Evolutionary conservation across 2,329 filamentous ascomycete genomes (phyloP).

Genomic region (Arthrinium phaeospermum): DNA sequence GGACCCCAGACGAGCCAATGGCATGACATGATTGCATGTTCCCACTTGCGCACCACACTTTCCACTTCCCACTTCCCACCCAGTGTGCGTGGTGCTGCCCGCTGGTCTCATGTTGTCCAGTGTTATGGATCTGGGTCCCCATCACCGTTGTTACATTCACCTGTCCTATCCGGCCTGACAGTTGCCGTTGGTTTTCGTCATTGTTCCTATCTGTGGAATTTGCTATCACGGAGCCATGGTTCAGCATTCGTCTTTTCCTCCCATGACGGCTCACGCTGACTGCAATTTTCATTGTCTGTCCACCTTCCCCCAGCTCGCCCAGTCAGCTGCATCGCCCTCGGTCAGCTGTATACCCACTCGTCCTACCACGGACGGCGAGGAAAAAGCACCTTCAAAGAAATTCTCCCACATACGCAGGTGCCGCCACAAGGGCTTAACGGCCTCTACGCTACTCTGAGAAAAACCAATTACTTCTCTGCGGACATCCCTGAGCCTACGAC

Average conservation of each 20-base stretch:
- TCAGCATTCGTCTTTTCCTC: neutral
- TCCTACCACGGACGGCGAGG: neutral
- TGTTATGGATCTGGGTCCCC: neutral
- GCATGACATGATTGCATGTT: constrained; percentile 5
- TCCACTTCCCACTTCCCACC: neutral
- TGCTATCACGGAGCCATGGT: neutral
- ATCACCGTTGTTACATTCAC: neutral
- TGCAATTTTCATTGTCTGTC: constrained; percentile 1
- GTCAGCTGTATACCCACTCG: neutral
- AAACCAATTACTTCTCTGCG: constrained; percentile 6
- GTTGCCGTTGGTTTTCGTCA: neutral
- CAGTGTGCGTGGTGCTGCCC: neutral
- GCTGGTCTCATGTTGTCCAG: neutral
- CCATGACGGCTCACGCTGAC: neutral
- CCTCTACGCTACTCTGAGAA: constrained; percentile 1
- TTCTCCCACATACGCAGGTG: constrained; percentile 5
- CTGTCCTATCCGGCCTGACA: neutral
- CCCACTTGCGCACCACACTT: neutral
- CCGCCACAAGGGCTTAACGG: constrained; percentile 13
- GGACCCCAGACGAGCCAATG: neutral
- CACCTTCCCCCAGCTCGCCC: neutral
- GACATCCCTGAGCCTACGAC: constrained; percentile 1
- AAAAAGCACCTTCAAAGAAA: constrained; percentile 16
- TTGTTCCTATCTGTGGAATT: neutral
- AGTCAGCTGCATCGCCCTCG: neutral